A percentile compares a stretch with the other conserved stretches of the same genome.
These are phyloP conservation scores for Diplocarpon rosae DNA, from an alignment of 2,329 filamentous ascomycete species.

Conservation along the genomic window DNA sequence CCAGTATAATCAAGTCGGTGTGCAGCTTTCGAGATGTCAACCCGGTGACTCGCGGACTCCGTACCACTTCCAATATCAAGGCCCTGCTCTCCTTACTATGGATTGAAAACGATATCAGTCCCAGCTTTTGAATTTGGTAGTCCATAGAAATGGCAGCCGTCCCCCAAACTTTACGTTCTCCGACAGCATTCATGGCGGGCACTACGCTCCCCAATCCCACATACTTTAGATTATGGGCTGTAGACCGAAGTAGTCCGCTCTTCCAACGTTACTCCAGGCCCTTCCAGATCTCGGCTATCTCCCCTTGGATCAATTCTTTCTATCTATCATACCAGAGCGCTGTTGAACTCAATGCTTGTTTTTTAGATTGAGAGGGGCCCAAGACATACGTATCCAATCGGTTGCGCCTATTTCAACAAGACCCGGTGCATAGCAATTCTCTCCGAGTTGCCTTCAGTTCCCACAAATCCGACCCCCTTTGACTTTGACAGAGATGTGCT, in stretches of 20 bases:
- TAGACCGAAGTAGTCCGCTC: conserved; percentile 36
- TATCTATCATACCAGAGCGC: conserved; percentile 45
- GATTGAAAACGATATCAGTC: too few species aligned
- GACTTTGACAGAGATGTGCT: conserved; percentile 36
- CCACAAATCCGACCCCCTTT: too few species aligned
- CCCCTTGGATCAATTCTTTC: conserved; percentile 36
- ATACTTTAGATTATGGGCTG: conserved; percentile 39
- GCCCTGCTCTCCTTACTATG: background rate
- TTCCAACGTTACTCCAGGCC: conserved; percentile 38
- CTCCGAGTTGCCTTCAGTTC: conserved; percentile 40
- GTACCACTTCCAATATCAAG: too few species aligned
- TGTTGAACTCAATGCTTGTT: conserved; percentile 13
- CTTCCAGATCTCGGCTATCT: conserved; percentile 38
- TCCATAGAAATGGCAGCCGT: conserved; percentile 42
- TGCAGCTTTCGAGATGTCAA: too few species aligned
- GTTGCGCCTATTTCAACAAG: conserved; percentile 39
- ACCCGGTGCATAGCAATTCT: conserved; percentile 42
- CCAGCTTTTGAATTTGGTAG: background rate
- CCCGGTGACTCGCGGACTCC: too few species aligned
- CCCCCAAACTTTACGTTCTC: conserved; percentile 39
- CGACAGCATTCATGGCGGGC: conserved; percentile 40
- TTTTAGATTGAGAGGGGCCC: background rate
- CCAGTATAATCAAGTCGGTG: too few species aligned
- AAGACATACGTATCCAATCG: conserved; percentile 40
- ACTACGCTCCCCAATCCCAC: conserved; percentile 38